Evolutionary conservation across 1,284 basidiomycete species (phyloP).

Genomic region (Cutaneotrichosporon dermatis): DNA sequence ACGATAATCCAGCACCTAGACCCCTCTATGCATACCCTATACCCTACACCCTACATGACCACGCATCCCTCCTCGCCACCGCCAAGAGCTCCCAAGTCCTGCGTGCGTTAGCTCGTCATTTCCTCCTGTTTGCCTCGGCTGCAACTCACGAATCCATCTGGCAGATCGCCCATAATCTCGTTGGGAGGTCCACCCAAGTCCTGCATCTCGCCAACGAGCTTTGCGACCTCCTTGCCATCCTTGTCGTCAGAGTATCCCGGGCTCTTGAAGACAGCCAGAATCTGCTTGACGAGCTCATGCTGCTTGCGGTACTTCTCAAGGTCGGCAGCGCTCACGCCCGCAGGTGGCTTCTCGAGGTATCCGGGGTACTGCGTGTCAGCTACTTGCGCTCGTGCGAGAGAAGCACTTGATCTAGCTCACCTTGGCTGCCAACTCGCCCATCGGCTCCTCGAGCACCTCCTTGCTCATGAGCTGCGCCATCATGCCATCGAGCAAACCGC

Average conservation of each 20-base stretch:
- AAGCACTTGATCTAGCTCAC: slow-evolving; percentile 49
- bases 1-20: background rate
- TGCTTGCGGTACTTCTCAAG: slow-evolving; percentile 67
- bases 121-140: background rate
- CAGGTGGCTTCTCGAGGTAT: slow-evolving; percentile 61
- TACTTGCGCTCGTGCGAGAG: background rate
- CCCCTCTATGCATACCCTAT: background rate
- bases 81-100: slow-evolving; percentile 43
- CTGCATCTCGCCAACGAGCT: slow-evolving; percentile 42
- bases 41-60: slow-evolving; percentile 27
- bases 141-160: slow-evolving; percentile 61
- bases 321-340: slow-evolving; percentile 59
- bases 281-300: slow-evolving; percentile 59
- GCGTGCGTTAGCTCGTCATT: background rate
- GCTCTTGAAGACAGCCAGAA: slow-evolving; percentile 71
- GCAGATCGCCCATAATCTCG: slow-evolving; percentile 87
- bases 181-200: slow-evolving; percentile 75
- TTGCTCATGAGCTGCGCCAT: slow-evolving; percentile 92
- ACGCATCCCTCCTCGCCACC: slow-evolving; percentile 37
- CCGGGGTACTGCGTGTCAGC: slow-evolving; percentile 63
- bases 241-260: slow-evolving; percentile 61
- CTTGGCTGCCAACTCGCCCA: slow-evolving; percentile 81
- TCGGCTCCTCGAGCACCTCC: slow-evolving; percentile 85
- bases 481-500: slow-evolving; percentile 79
- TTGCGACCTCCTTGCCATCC: slow-evolving; percentile 49